A percentile compares a stretch with the other conserved stretches of the same genome.
phyloP scores from a whole-genome alignment of 2,329 filamentous ascomycete genomes.

The Pezicula radicicola region DNA sequence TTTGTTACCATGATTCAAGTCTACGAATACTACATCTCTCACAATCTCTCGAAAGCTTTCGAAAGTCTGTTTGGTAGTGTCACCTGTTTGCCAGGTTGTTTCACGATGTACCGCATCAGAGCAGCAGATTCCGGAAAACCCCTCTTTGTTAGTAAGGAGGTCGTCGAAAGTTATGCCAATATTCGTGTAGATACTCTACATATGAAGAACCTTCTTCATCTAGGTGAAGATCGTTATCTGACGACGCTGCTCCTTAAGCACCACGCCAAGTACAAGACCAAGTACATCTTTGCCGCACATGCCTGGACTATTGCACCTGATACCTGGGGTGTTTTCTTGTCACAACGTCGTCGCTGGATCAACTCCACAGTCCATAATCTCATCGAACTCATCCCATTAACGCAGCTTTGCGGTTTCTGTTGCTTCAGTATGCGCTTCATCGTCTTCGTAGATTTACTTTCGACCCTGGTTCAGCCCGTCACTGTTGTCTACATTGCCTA shows the following conservation, averaged over 20 bases:
- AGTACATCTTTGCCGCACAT: conserved; percentile 88
- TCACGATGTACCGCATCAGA: conserved; percentile 97
- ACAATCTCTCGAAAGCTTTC: conserved; percentile 95
- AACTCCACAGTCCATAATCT: conserved; percentile 99
- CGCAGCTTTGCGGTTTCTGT: conserved; percentile 97
- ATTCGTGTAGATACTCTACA: conserved; percentile 97
- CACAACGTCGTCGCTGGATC: conserved; percentile 98
- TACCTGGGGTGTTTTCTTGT: conserved; percentile 90
- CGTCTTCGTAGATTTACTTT: conserved; percentile 90
- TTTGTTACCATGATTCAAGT: conserved; percentile 99
- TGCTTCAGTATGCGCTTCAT: conserved; percentile 99
- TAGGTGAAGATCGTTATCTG: conserved; percentile 96
- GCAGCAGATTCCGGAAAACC: conserved; percentile 93
- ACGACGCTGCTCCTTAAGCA: conserved; percentile 92
- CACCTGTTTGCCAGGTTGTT: conserved; percentile 97
- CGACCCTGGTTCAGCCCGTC: conserved; percentile 88
- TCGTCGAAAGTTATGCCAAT: conserved; percentile 83
- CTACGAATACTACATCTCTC: conserved; percentile 99
- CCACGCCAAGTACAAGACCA: conserved; percentile 95
- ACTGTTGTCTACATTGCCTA: conserved; percentile 88
- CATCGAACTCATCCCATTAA: conserved; percentile 88
- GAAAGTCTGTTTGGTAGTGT: conserved; percentile 96
- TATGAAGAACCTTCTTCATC: conserved; percentile 96
- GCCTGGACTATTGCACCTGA: conserved; percentile 98
- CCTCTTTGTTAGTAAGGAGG: conserved; percentile 89